Evolutionary conservation across 768 basidiomycete species (phyloP), one percentile per base, ranked within the genome.

Genomic region (Suillus alpinus): DNA sequence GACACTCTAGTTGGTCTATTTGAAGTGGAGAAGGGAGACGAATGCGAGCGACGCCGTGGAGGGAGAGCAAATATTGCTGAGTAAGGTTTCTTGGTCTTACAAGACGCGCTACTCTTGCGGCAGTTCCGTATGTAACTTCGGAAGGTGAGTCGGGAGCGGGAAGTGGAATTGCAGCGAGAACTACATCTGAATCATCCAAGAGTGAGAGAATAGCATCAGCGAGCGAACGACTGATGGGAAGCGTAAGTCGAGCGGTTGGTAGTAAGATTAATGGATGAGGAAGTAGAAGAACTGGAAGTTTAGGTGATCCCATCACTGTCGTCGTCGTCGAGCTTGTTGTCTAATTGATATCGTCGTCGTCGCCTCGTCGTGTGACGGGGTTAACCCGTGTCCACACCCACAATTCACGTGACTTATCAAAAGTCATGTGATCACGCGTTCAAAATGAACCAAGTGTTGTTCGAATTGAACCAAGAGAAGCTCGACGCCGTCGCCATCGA

Each of bases 251-350:
- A 0, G 88, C 84, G 8, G 84, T 85, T 0, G 94, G 94, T 13
- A 93, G 83, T 40, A 95, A 84, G 60, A 95, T 75, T 49, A 85
- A 76, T 0, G 94, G 94, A 63, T 88, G 79, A 0, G 85, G 81
- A 32, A 95, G 83, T 6, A 84, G 80, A 51, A 95, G 78, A 32
- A 94, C 76, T 4, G 88, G 86, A 6, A 95, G 80, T 61, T 49
- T 49, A 29, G 81, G 84, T 4, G 82, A 18, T 34, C 64, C 26
- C 26, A 49, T 49, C 26, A 16, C 47, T 49, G 47, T 16, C 14
- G 4, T 29, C 4, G 47, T 49, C 47, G 29, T 49, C 26, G 16
- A 29, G 47, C 47, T 49, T 29, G 29, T 31, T 49, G 26, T 49
- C 26, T 26, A 49, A 14, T 29, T 49, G 3, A 26, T 26, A 26